phyloP scores from a whole-genome alignment of 2,329 filamentous ascomycete species.

The Beauveria scarabaeidicola region DNA sequence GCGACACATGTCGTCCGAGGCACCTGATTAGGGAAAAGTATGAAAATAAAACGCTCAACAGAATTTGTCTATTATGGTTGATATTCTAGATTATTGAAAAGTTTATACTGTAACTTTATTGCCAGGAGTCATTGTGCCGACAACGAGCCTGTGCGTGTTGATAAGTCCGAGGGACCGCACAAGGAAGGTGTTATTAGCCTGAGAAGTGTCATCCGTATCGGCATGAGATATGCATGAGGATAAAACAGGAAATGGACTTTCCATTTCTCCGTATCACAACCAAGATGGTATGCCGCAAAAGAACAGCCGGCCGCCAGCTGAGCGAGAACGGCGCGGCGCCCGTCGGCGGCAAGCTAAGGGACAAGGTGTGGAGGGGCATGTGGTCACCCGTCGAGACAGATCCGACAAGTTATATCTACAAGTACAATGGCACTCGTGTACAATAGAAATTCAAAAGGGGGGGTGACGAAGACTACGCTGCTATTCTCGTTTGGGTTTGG shows the following conservation, averaged over 20 bases:
- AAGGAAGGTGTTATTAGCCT: neutral
- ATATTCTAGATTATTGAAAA: neutral
- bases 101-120: no score
- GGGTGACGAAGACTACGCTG: neutral
- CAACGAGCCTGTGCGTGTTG: no score
- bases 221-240: neutral
- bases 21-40: neutral
- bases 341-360: conserved; percentile 6
- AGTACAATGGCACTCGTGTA: neutral
- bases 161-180: no score
- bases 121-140: no score
- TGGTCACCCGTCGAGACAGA: conserved; percentile 1
- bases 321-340: neutral
- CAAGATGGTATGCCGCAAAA: neutral
- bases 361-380: neutral
- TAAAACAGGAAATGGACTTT: neutral
- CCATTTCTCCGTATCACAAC: neutral
- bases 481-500: neutral
- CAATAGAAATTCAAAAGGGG: neutral
- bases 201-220: neutral
- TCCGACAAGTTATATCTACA: neutral
- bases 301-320: neutral
- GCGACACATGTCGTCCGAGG: no score
- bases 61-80: no score
- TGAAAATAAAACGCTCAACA: no score